These are phyloP conservation scores for Trapa bicornis DNA, from an alignment of 345 rosid species.

Conservation along the genomic window DNA sequence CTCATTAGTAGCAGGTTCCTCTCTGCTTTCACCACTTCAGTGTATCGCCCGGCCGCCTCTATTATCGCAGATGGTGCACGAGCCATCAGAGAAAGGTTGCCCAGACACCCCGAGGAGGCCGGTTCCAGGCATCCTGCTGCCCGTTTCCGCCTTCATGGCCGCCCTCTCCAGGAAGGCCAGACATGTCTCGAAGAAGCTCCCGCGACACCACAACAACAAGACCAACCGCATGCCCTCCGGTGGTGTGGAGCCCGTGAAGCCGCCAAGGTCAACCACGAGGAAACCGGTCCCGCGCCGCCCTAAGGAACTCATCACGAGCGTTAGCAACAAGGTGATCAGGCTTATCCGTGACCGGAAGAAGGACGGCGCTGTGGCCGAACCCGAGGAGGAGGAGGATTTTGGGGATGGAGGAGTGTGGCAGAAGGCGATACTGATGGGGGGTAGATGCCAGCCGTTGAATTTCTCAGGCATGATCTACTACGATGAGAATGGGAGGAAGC, in stretches of 20 bases:
- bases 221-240: not conserved
- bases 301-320: conserved; percentile 34
- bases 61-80: conserved; percentile 16
- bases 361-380: not conserved
- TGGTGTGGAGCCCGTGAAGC: not conserved
- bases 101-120: conserved; percentile 21
- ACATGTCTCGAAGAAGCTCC: conserved; percentile 41
- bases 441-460: conserved; percentile 83
- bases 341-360: conserved; percentile 25
- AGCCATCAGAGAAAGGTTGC: conserved; percentile 9
- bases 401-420: conserved; percentile 96
- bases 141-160: conserved; percentile 33
- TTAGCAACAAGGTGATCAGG: conserved; percentile 59
- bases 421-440: conserved; percentile 80
- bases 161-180: conserved; percentile 43
- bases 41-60: no score
- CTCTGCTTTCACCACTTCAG: not conserved
- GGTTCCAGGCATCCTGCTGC: conserved; percentile 23
- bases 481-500: conserved; percentile 51
- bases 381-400: conserved; percentile 13
- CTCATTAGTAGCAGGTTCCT: not conserved
- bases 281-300: conserved; percentile 28
- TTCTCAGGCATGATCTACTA: conserved; percentile 89
- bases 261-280: conserved; percentile 7
- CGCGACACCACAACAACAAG: conserved; percentile 8